Conservation (phyloP, 2,329 filamentous ascomycete genomes). For the Didymella keratinophila region DNA sequence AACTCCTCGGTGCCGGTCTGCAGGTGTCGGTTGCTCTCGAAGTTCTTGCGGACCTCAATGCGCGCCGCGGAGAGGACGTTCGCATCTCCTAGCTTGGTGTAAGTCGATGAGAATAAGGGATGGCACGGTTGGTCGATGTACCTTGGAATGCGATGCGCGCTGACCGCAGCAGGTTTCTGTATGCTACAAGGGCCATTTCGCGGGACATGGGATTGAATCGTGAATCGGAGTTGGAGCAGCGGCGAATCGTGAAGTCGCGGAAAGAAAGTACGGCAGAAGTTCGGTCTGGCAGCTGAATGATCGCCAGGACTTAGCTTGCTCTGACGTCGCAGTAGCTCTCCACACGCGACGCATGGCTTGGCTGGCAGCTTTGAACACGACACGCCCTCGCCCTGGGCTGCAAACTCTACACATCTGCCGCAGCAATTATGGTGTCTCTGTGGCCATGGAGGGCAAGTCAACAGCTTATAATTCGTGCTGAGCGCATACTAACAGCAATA, state of each 20-base stretch:
- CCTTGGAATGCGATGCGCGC: constrained; percentile 84
- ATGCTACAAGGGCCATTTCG: constrained; percentile 74
- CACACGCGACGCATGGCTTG: constrained; percentile 38
- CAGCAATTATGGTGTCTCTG: constrained; percentile 73
- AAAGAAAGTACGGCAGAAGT: constrained; percentile 15
- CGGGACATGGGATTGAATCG: constrained; percentile 31
- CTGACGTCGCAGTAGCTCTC: constrained; percentile 31
- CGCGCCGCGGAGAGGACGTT: constrained; percentile 74
- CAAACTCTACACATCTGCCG: constrained; percentile 36
- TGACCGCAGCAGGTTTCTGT: constrained; percentile 82
- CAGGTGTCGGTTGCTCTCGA: constrained; percentile 71
- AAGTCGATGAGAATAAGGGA: not conserved
- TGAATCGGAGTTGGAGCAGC: constrained; percentile 8
- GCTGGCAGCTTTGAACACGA: constrained; percentile 31
- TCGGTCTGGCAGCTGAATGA: not conserved
- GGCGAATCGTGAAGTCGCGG: constrained; percentile 13
- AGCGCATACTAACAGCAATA: constrained; percentile 50
- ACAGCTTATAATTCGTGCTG: rapidly evolving
- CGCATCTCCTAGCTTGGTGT: constrained; percentile 67
- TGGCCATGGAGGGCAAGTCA: constrained; percentile 68
- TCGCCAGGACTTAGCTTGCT: constrained; percentile 1
- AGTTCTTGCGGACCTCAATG: constrained; percentile 74
- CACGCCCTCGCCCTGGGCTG: constrained; percentile 39
- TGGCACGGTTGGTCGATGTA: constrained; percentile 47
- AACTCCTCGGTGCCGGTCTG: constrained; percentile 66